Evolutionary conservation across 2,329 filamentous ascomycete species (phyloP), one percentile per base, ranked within the genome.

Genomic region (Neoscytalidium dimidiatum): DNA sequence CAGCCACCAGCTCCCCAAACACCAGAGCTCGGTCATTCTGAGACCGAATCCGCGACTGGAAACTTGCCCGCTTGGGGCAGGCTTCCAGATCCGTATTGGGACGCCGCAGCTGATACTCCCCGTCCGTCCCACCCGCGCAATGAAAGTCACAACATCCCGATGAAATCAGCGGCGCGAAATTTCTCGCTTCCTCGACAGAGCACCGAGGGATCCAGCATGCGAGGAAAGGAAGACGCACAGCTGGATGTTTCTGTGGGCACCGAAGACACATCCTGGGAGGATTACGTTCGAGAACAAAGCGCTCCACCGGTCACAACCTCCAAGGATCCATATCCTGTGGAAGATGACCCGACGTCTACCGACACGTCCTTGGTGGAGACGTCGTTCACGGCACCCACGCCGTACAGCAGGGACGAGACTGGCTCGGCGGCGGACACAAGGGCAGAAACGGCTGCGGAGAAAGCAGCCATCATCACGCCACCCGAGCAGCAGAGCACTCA

Each of bases 71-170:
- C 56, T 11, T 60, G 56, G 56, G 56, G 26, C 19, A 19, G 26
- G n/a, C 56, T 60, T 33, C 56, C 56, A 29, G 56, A 60, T 13
- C 56, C 56, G 3, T 60, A 60, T n/a, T 60, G 56, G 56, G 28
- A 60, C 7, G 56, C 56, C 1, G 41, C 38, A 23, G n/a, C 28
- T 13, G 56, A 46, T 2, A 46, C 56, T 28, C 56, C 56, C 3
- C 56, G 26, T 17, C 56, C 28, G 9, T 33, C 23, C 11, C 26
- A 31, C 5, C 11, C 13, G 9, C 28, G 26, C 8, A 23, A 43
- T n/a, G 56, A 60, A 13, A 41, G 31, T 8, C 56, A 31, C 26
- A 21, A n/a, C 9, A 19, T 8, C 8, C 28, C 23, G 6, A 4
- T 8, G 13, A 33, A 46, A 1, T 14, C 38, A 29, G 38, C 29